Evolutionary conservation across 768 basidiomycete species (phyloP).

Genomic region (Hericium alpestre): DNA sequence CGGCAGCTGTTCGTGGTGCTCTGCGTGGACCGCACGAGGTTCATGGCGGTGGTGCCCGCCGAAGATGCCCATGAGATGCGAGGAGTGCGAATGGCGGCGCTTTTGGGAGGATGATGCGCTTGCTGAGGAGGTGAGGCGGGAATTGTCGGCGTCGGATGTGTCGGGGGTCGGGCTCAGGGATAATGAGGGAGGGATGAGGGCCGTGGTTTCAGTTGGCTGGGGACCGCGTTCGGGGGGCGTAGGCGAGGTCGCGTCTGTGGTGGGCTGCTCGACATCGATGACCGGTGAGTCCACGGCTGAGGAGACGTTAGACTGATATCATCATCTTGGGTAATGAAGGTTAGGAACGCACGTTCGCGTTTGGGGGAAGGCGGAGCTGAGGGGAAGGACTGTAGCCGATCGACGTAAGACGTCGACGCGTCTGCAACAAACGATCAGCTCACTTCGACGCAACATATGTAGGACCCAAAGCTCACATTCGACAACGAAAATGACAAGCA

Average conservation of each 20-base stretch:
- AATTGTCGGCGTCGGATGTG: background rate
- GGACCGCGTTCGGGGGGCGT: background rate
- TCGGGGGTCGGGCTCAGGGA: background rate
- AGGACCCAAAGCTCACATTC: slow-evolving; percentile 48
- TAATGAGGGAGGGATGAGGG: background rate
- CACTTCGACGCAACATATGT: background rate
- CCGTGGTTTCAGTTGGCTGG: background rate
- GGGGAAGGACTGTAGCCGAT: slow-evolving; percentile 52
- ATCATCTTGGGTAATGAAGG: background rate
- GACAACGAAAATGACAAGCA: slow-evolving; percentile 64
- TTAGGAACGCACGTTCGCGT: slow-evolving; percentile 3
- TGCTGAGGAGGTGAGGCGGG: background rate
- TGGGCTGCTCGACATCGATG: background rate
- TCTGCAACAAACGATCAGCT: slow-evolving; percentile 30
- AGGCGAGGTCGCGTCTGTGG: background rate
- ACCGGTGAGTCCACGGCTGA: background rate
- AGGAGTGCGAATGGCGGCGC: background rate
- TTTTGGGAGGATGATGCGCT: background rate
- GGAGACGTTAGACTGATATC: background rate
- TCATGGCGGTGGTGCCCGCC: slow-evolving; percentile 29
- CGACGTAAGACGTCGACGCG: slow-evolving; percentile 64
- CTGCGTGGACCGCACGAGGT: slow-evolving; percentile 15
- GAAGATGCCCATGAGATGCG: slow-evolving; percentile 14
- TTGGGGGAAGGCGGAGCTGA: slow-evolving; percentile 28
- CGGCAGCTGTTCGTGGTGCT: slow-evolving; percentile 14